phyloP scores from a whole-genome alignment of 495 filamentous ascomycete genomes.

The Trichocladium uniseriatum region DNA sequence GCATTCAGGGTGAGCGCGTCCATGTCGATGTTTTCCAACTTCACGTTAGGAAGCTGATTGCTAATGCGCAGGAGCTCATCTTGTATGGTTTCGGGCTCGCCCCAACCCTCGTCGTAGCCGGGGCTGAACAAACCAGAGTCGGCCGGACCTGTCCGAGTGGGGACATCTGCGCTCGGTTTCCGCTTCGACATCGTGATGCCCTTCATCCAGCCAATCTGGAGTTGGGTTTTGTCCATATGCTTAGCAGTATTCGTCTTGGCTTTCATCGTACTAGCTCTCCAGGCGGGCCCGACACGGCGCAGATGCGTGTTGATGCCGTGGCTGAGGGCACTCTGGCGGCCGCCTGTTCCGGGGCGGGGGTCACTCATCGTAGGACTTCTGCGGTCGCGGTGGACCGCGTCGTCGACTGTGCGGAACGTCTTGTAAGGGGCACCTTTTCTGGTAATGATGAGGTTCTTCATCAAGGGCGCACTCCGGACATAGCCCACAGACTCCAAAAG shows the following conservation, averaged over 20 bases:
- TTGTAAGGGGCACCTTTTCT: slow-evolving; percentile 78
- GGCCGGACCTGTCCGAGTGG: slow-evolving; percentile 30
- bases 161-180: slow-evolving; percentile 27
- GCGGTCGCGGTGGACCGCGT: slow-evolving; percentile 37
- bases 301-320: slow-evolving; percentile 36
- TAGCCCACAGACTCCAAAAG: slow-evolving; percentile 67
- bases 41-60: slow-evolving; percentile 72
- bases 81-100: slow-evolving; percentile 66
- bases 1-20: slow-evolving; percentile 60
- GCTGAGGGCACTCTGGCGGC: slow-evolving; percentile 36
- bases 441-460: slow-evolving; percentile 62
- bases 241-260: slow-evolving; percentile 47
- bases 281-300: slow-evolving; percentile 30
- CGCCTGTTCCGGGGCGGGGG: slow-evolving; percentile 30
- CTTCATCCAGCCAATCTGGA: slow-evolving; percentile 84
- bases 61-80: slow-evolving; percentile 83
- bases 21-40: slow-evolving; percentile 79
- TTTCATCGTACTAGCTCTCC: slow-evolving; percentile 53
- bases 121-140: slow-evolving; percentile 38
- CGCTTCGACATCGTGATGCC: slow-evolving; percentile 74
- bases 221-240: slow-evolving; percentile 48
- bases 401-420: slow-evolving; percentile 60
- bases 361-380: slow-evolving; percentile 43
- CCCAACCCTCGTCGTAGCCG: slow-evolving; percentile 51
- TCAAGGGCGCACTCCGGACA: slow-evolving; percentile 54